Base-by-base conservation (phyloP, 228 moss, liverwort and hornwort genomes). In the Sphagnum fallax region DNA sequence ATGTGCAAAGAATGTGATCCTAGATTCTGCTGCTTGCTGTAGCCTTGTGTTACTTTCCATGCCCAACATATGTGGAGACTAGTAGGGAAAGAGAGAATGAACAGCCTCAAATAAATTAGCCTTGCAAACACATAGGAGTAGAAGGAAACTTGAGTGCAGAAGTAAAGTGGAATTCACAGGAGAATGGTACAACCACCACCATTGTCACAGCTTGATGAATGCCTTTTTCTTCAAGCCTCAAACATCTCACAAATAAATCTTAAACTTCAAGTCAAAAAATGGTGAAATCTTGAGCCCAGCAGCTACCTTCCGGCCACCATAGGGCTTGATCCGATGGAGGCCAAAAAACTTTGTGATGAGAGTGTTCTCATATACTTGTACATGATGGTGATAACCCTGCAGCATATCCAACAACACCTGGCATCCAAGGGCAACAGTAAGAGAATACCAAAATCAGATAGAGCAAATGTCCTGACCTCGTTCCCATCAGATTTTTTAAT, bases 261-360 rank as follows among this genome's bases (percentile, higher is more conserved):
- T 32, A 32, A 32, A 32, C 32, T 32, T 32, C 32, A 32, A 32
- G 32, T 32, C 32, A 32, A 32, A 32, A 32, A 32, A 32, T 32
- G 32, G 32, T 32, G 32, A 32, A 32, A 32, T 32, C 32, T 32
- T 32, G 32, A 32, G 55, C 9, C 55, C 12, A 8, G 55, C 8
- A 55, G 12, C 55, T 72, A 98, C 98, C 94, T 91, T 93, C 67
- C 86, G 94, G 63, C 94, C 98, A 72, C 94, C 94, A 73, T 85
- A 90, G 60, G 98, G 98, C 75, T 92, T 98, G 48, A 98, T 94
- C 62, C 94, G 94, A 79, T 98, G 92, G 76, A 98, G 90, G 66
- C 98, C 98, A 78, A 98, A 98, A 78, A 98, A 98, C 73, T 98
- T 98, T 5, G 98, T 98, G 70, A 98, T 87, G n/a, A 98, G 87